phyloP scores from a whole-genome alignment of 768 basidiomycete genomes.

The Boletales sp. region DNA sequence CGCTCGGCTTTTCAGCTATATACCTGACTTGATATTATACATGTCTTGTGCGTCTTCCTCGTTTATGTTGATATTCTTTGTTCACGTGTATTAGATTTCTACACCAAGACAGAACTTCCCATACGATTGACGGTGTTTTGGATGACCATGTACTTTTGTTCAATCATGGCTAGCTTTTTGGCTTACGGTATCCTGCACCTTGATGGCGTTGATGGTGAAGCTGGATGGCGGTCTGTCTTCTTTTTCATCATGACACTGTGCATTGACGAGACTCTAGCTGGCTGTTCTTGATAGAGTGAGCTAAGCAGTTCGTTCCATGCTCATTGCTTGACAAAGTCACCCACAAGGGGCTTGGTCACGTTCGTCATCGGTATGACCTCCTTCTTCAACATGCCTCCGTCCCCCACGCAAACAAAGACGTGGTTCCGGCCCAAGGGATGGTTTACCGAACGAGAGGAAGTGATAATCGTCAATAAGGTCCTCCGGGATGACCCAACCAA shows the following conservation, averaged over 20 bases:
- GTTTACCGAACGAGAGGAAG: constrained; percentile 61
- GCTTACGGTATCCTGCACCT: constrained; percentile 54
- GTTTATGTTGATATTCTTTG: background rate
- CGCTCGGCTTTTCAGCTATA: constrained; percentile 35
- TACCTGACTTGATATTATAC: constrained; percentile 60
- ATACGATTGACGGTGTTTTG: constrained; percentile 65
- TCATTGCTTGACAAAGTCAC: background rate
- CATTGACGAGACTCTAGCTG: constrained; percentile 31
- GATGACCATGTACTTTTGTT: constrained; percentile 53
- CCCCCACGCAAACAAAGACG: constrained; percentile 54
- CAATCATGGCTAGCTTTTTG: constrained; percentile 58
- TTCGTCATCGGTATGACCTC: constrained; percentile 49
- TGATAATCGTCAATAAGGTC: constrained; percentile 57
- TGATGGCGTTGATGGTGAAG: constrained; percentile 4
- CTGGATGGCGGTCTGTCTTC: constrained; percentile 14
- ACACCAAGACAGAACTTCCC: constrained; percentile 52
- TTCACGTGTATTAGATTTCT: constrained; percentile 33
- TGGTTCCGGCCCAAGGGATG: constrained; percentile 61
- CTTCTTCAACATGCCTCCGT: constrained; percentile 59
- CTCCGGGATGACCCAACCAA: constrained; percentile 63
- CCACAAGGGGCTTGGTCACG: constrained; percentile 34
- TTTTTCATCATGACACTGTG: constrained; percentile 23
- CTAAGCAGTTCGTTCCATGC: background rate
- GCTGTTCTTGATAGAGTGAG: constrained; percentile 31
- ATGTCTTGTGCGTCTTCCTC: constrained; percentile 44